A percentile compares a stretch with the other conserved stretches of the same genome.
These are phyloP conservation scores for Tuber magnatum DNA, from an alignment of 495 filamentous ascomycete species.

Conservation along the genomic window DNA sequence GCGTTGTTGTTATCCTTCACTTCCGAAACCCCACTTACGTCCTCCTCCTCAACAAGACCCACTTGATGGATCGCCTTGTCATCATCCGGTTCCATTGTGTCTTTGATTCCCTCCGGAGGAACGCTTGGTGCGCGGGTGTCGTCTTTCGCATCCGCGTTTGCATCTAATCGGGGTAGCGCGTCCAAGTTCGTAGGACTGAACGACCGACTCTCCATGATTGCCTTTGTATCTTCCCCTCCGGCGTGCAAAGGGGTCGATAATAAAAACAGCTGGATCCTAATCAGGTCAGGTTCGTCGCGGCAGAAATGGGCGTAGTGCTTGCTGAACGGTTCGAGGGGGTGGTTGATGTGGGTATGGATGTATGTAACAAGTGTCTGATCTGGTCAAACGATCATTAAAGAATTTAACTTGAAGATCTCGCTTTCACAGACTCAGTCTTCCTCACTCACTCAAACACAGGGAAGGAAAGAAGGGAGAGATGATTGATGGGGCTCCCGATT, in stretches of 20 bases:
- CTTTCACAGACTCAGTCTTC: background rate
- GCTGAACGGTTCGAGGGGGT: background rate
- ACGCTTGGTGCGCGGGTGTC: background rate
- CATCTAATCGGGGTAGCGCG: slow-evolving; percentile 15
- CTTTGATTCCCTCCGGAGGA: slow-evolving; percentile 8
- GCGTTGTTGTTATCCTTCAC: slow-evolving; percentile 12
- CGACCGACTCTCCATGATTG: slow-evolving; percentile 32
- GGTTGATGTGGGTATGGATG: background rate
- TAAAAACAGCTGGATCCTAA: slow-evolving; percentile 30
- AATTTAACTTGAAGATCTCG: background rate
- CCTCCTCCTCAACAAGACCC: background rate
- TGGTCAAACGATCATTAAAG: background rate
- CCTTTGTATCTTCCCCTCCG: background rate
- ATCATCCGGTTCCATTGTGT: background rate
- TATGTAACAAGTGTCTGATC: background rate
- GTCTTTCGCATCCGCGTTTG: background rate
- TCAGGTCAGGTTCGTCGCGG: slow-evolving; percentile 9
- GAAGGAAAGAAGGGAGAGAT: background rate
- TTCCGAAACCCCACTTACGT: background rate
- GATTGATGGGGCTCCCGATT: background rate
- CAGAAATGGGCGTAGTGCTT: background rate
- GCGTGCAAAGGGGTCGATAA: background rate
- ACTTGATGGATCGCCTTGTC: background rate
- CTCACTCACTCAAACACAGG: background rate
- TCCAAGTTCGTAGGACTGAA: slow-evolving; percentile 9